A percentile compares a stretch with the other conserved stretches of the same genome.
phyloP scores from a whole-genome alignment of 495 filamentous ascomycete genomes.

The Umbilicaria muhlenbergii region DNA sequence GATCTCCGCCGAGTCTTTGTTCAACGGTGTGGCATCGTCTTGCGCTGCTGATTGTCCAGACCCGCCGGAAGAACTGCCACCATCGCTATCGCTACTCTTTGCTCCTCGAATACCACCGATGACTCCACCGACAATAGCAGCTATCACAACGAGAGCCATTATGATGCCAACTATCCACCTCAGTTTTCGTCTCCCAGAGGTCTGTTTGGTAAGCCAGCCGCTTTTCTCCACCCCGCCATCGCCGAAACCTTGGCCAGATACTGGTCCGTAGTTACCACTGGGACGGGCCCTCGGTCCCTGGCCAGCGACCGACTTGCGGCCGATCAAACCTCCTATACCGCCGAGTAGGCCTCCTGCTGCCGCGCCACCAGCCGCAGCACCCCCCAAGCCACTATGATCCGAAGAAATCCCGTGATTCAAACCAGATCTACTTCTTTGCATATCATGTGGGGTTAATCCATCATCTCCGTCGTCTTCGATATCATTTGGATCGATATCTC shows the following conservation, averaged over 20 bases:
- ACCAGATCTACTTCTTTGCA: conserved; percentile 30
- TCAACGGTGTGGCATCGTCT: conserved; percentile 38
- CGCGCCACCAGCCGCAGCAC: conserved; percentile 36
- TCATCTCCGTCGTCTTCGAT: conserved; percentile 83
- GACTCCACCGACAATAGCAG: conserved; percentile 62
- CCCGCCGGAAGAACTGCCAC: conserved; percentile 11
- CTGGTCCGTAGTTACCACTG: conserved; percentile 37
- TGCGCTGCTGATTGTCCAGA: conserved; percentile 13
- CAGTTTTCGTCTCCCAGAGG: conserved; percentile 48
- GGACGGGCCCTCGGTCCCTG: conserved; percentile 8
- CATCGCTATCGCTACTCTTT: conserved; percentile 6
- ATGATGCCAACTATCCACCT: conserved; percentile 53
- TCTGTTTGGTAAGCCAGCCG: conserved; percentile 41
- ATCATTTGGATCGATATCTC: conserved; percentile 56
- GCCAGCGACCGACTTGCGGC: conserved; percentile 16
- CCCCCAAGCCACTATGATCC: conserved; percentile 25
- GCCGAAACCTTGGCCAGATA: conserved; percentile 23
- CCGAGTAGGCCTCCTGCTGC: conserved; percentile 34
- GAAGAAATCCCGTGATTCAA: conserved; percentile 31
- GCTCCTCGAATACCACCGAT: conserved; percentile 36
- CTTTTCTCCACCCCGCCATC: conserved; percentile 28
- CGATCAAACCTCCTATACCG: conserved; percentile 20
- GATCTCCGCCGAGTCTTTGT: conserved; percentile 64
- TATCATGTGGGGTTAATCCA: conserved; percentile 33
- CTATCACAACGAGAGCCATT: conserved; percentile 45